These are phyloP conservation scores for Xylariales sp. DNA, from an alignment of 2,329 filamentous ascomycete genomes.

Conservation along the genomic window DNA sequence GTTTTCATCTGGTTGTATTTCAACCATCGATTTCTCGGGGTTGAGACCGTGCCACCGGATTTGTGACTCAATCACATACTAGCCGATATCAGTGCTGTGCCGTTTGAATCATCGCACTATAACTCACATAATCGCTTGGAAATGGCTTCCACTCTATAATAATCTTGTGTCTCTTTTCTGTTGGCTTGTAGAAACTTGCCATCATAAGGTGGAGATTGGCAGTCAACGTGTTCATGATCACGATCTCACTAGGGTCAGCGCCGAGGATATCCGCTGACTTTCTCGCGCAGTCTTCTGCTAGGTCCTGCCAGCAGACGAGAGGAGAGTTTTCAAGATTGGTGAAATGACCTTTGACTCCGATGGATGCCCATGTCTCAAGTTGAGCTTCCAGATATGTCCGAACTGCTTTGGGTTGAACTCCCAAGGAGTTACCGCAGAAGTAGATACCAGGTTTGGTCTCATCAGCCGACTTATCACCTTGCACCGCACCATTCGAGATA, in stretches of 20 bases:
- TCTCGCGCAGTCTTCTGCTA: slow-evolving; percentile 68
- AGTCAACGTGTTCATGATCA: slow-evolving; percentile 84
- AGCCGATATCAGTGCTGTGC: slow-evolving; percentile 7
- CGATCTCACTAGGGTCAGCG: slow-evolving; percentile 67
- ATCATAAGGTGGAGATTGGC: slow-evolving; percentile 77
- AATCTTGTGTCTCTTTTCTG: slow-evolving; percentile 63
- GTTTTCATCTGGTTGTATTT: slow-evolving; percentile 60
- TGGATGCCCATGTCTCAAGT: slow-evolving; percentile 75
- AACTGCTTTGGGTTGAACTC: slow-evolving; percentile 77
- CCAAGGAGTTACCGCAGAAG: slow-evolving; percentile 86
- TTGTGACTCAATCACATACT: slow-evolving; percentile 83
- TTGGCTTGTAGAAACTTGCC: slow-evolving; percentile 78
- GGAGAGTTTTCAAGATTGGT: slow-evolving; percentile 61
- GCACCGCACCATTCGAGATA: slow-evolving; percentile 11
- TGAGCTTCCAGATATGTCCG: slow-evolving; percentile 84
- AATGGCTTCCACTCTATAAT: slow-evolving; percentile 89
- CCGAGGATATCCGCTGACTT: slow-evolving; percentile 72
- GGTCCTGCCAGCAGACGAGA: slow-evolving; percentile 69
- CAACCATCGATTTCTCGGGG: slow-evolving; percentile 64
- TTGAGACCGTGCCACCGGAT: slow-evolving; percentile 65
- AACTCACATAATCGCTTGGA: slow-evolving; percentile 71
- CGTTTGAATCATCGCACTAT: neutral
- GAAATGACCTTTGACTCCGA: slow-evolving; percentile 84
- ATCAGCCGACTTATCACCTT: slow-evolving; percentile 21
- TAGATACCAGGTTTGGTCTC: slow-evolving; percentile 51